Evolutionary conservation across 148 eudicot species (phyloP), one percentile per base, ranked within the genome.

Genomic region (Cornus suecica): DNA sequence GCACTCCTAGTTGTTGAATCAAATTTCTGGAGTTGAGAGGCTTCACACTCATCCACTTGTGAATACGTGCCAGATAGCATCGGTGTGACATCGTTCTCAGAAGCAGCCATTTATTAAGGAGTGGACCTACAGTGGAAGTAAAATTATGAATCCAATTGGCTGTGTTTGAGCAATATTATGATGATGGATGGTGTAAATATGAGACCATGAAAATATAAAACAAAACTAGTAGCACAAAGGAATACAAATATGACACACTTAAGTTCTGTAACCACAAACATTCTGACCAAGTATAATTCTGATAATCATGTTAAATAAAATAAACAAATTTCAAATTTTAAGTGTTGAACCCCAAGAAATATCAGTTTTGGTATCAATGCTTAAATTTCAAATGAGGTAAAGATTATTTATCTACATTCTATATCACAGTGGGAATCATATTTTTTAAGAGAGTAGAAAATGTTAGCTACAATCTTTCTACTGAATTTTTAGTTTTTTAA

Each of bases 61-160:
- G 31, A 56, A 66, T 66, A 29, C 41, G 60, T 62, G 29, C 63
- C 76, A 25, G 82, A 76, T 65, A 90, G 64, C 90, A 89, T 90
- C 61, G 94, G 93, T 60, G 63, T 69, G 67, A 85, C 85, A 84
- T 90, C 91, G 80, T 80, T 89, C 76, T 86, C 90, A 34, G 71
- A 70, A 81, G 80, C 69, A 82, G 82, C 85, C 97, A 92, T 92
- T 75, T 78, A 72, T 71, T 71, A 66, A 76, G 34, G 14, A 70
- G 37, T 34, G 16, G 24, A 26, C 74, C 83, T 84, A 72, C 22
- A 72, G 41, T n/a, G 30, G 70, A 58, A 25, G 42, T 18, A 8
- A 27, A 76, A 25, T 22, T 10, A 65, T 65, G 2, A 26, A 69
- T 24, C 9, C 11, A n/a, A 0, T 14, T 42, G 22, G 37, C 5